A percentile compares a stretch with the other conserved stretches of the same genome.
Evolutionary conservation across 257 asterid species (phyloP).

Genomic region (Primulina tabacum): DNA sequence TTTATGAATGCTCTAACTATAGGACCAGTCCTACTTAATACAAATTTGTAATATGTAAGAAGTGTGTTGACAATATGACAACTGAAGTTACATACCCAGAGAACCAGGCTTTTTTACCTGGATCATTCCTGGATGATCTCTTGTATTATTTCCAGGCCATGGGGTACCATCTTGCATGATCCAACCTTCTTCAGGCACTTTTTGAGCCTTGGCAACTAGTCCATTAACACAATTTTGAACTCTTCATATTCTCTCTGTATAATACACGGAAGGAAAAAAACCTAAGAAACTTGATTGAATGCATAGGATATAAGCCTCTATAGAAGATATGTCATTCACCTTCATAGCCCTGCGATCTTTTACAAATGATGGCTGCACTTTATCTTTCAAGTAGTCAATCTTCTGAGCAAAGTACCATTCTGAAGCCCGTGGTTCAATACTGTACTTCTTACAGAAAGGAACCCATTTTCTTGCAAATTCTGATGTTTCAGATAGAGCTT

Average conservation of each 20-base stretch:
- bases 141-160: constrained; percentile 86
- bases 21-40: constrained; percentile 2
- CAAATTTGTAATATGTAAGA: not conserved
- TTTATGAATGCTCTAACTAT: constrained; percentile 1
- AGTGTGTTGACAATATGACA: constrained; percentile 8
- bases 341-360: constrained; percentile 92
- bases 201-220: constrained; percentile 77
- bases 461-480: constrained; percentile 91
- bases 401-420: constrained; percentile 78
- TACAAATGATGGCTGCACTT: constrained; percentile 74
- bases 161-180: constrained; percentile 89
- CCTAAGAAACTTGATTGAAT: constrained; percentile 17
- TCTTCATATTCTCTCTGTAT: constrained; percentile 83
- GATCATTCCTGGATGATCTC: constrained; percentile 92
- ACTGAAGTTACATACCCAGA: constrained; percentile 8
- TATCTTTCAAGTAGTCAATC: constrained; percentile 76
- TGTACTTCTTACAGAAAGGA: constrained; percentile 75
- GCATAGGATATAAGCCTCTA: constrained; percentile 17
- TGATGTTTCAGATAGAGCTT: constrained; percentile 63
- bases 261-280: constrained; percentile 14
- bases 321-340: constrained; percentile 32
- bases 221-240: constrained; percentile 77
- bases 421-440: constrained; percentile 76
- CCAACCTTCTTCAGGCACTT: constrained; percentile 94
- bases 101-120: constrained; percentile 44